Percentiles rank a stretch among this genome's conserved stretches.
Evolutionary conservation across 2,329 filamentous ascomycete species (phyloP).

Genomic region (Trichophyton schoenleinii): DNA sequence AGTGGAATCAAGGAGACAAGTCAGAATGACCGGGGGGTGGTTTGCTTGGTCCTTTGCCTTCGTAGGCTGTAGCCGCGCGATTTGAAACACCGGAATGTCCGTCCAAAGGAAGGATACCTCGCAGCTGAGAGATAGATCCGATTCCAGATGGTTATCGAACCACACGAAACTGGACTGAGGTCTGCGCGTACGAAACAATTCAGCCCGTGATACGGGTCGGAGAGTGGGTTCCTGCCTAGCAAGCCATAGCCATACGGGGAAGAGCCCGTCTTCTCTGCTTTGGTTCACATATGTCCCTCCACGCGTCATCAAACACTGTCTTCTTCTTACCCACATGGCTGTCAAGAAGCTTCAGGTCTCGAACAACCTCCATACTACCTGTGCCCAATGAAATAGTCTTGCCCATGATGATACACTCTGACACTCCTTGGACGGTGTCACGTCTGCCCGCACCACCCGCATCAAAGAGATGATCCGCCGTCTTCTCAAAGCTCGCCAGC

Average conservation of each 20-base stretch:
- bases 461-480: constrained; percentile 91
- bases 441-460: constrained; percentile 85
- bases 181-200: background rate
- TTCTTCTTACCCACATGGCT: constrained; percentile 46
- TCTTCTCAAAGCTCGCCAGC: constrained; percentile 94
- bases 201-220: background rate
- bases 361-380: constrained; percentile 79
- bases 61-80: background rate
- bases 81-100: background rate
- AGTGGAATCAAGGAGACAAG: background rate
- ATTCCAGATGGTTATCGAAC: background rate
- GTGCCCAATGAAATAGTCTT: constrained; percentile 88
- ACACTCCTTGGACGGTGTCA: constrained; percentile 84
- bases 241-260: background rate
- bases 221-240: background rate
- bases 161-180: background rate
- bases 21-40: background rate
- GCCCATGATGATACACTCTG: constrained; percentile 96
- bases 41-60: background rate
- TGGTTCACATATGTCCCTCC: constrained; percentile 20
- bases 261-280: background rate
- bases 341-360: constrained; percentile 56
- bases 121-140: background rate
- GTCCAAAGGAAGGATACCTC: background rate
- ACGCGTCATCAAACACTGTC: constrained; percentile 55